Evolutionary conservation across 345 rosid species (phyloP), one percentile per base, ranked within the genome.

Genomic region (Rhodamnia argentea): DNA sequence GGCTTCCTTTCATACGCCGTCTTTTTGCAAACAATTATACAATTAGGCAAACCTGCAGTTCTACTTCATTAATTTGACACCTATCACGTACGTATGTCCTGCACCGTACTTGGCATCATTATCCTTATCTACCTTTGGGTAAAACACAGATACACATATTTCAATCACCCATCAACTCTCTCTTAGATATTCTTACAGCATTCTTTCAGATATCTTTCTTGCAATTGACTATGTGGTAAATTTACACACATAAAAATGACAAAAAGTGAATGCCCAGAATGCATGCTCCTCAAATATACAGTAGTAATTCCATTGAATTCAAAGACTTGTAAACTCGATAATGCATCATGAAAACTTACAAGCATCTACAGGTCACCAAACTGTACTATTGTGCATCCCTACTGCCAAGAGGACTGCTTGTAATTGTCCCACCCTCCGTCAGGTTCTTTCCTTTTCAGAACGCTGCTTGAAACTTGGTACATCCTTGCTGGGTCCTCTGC

Each of bases 351-450:
- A 83, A 62, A 81, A 89, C 94, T 90, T 90, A 93, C 96, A 88
- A 84, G 90, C 85, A 87, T 89, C 84, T 82, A 84, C 54, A 86
- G 89, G 87, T 82, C 89, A 87, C 89, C 59, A 84, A 83, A 87
- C 57, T 87, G 83, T 70, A 32, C 78, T 32, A 70, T 70, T 32
- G 78, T 55, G 88, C 75, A 85, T 70, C 89, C 81, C 92, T 97
- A 93, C 88, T 94, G 96, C 98, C 99, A 95, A 82, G 96, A 90
- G 37, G 94, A 84, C 55, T 94, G 98, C 90, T 90, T 95, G 88
- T 93, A 94, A 75, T 94, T 93, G 85, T 96, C 99, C 98, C 98
- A 93, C 55, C 99, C 96, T 42, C 98, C 98, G 6, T 96, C 99
- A 32, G 98, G 96, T 81, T 96, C 99, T 88, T 94, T 97, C 88